Evolutionary conservation across 2,329 filamentous ascomycete genomes (phyloP).

Genomic region (Claviceps arundinis): DNA sequence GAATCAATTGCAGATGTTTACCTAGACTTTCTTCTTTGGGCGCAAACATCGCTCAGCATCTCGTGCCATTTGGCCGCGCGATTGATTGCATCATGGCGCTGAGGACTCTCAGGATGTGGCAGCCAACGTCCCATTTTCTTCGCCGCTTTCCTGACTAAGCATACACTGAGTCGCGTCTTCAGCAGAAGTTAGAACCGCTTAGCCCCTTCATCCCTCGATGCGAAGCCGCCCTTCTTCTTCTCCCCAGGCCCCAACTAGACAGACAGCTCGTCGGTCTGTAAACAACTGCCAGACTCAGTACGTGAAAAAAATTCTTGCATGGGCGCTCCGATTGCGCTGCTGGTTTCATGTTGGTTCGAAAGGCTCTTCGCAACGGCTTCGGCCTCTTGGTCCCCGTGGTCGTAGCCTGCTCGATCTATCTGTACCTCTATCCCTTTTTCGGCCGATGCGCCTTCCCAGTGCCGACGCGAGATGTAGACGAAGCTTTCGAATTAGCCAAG

Average conservation of each 20-base stretch:
- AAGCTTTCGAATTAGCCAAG: conserved; percentile 23
- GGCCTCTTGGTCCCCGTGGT: conserved; percentile 47
- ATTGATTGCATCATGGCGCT: neutral
- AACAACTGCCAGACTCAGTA: neutral
- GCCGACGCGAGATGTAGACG: conserved; percentile 22
- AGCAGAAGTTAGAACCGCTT: neutral
- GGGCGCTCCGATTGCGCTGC: conserved; percentile 15
- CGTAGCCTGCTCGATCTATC: conserved; percentile 56
- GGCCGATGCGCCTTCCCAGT: conserved; percentile 67
- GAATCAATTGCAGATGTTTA: too few species aligned
- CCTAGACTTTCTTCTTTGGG: too few species aligned
- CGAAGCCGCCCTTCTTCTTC: neutral
- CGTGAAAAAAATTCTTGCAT: neutral
- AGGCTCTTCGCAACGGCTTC: conserved; percentile 42
- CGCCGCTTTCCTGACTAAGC: neutral
- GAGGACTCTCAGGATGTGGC: too few species aligned
- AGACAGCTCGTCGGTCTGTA: neutral
- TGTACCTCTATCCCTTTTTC: conserved; percentile 81
- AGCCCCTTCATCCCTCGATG: neutral
- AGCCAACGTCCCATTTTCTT: neutral
- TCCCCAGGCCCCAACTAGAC: neutral
- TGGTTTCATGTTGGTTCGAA: conserved; percentile 39
- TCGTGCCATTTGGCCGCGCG: too few species aligned
- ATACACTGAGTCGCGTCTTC: neutral
- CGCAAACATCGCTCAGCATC: too few species aligned